Evolutionary conservation across 148 eudicot species (phyloP), one percentile per base, ranked within the genome.

Genomic region (Heliamphora exappendiculata): DNA sequence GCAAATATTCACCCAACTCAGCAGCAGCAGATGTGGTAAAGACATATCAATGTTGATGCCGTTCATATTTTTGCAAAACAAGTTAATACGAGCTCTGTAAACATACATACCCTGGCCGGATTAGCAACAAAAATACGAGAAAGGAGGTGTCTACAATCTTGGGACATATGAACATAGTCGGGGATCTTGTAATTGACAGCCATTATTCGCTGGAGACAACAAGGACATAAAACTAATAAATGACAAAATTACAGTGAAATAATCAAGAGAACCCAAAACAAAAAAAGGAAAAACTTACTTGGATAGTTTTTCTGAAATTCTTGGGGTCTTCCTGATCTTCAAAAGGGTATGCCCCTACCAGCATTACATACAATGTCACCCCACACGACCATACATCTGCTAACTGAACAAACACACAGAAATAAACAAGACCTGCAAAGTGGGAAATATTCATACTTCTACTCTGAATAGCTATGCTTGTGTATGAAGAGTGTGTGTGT

Each of bases 341-440:
- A 71, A 90, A 92, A 73, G 97, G 94, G 75, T 90, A 92, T 55
- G 94, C 91, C 73, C 97, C 94, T 51, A 92, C 94, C 69, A 90
- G 83, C 94, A 90, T 90, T 39, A 92, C 97, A 85, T 92, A 92
- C 49, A 90, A 87, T 13, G 94, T 92, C 74, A 88, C 92, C 44
- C 94, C 94, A 79, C 97, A 92, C 2, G 94, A 92, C 94, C 91
- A 92, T 28, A 92, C 97, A 86, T 91, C 93, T 29, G 91, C 93
- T 76, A 88, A 65, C 91, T 89, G 89, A 75, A 72, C 50, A 58
- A 26, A 67, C 7, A n/a, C n/a, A n/a, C n/a, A n/a, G n/a, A n/a
- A n/a, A n/a, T n/a, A n/a, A n/a, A n/a, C n/a, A n/a, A n/a, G n/a
- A n/a, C n/a, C n/a, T n/a, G n/a, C n/a, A n/a, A n/a, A n/a, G n/a